Evolutionary conservation across 2,329 filamentous ascomycete genomes (phyloP).

Genomic region (Hypoxylon sp.): DNA sequence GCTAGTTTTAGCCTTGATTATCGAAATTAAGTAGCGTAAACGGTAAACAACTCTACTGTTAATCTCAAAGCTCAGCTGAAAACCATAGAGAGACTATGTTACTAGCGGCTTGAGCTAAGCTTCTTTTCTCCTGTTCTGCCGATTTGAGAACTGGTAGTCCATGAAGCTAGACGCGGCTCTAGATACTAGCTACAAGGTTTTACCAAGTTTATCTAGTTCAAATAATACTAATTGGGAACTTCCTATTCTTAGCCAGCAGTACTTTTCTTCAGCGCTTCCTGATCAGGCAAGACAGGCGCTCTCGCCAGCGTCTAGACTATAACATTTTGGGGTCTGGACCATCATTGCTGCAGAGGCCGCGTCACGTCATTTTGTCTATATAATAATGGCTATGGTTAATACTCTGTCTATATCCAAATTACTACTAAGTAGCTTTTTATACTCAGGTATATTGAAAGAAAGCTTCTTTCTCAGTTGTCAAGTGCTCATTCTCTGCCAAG

Average conservation of each 20-base stretch:
- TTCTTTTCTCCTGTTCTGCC: neutral
- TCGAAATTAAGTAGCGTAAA: constrained; percentile 13
- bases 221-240: neutral
- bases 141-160: neutral
- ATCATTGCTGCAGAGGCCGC: neutral
- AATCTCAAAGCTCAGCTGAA: constrained; percentile 18
- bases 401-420: neutral
- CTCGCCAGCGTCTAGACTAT: neutral
- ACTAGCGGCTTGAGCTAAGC: constrained; percentile 22
- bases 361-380: neutral
- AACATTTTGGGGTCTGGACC: neutral
- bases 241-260: neutral
- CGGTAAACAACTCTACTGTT: neutral
- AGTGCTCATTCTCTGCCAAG: neutral
- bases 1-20: constrained; percentile 1
- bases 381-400: neutral
- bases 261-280: neutral
- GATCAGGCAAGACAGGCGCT: neutral
- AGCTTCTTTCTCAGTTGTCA: neutral
- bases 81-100: constrained; percentile 9
- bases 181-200: neutral
- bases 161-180: neutral
- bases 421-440: neutral
- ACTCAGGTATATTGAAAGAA: neutral
- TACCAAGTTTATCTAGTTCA: neutral